Base-by-base conservation (phyloP, 306 rosid genomes). In the Lathyrus tuberosus region DNA sequence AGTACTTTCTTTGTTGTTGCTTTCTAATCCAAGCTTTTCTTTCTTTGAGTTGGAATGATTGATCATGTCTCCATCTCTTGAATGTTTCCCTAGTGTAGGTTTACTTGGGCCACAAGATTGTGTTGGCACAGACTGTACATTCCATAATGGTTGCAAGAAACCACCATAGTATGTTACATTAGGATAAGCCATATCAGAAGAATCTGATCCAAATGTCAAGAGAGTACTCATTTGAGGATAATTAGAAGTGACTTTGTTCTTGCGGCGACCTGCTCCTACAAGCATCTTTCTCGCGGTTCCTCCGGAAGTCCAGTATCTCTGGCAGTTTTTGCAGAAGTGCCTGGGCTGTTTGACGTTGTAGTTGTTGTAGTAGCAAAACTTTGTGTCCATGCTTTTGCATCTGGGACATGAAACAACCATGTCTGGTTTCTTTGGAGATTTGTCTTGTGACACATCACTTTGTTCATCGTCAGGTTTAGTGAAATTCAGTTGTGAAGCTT, bases 251-350 rank as follows among this genome's bases (percentile, higher is more conserved):
- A 17, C 85, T 63, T 92, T 92, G 87, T 87, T 89, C 85, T 87
- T 92, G 43, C 97, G 90, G 6, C 97, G 96, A 47, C 97, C 97
- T 10, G 97, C 95, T 0, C 96, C 97, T 1, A 92, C 89, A 0
- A 90, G 95, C 7, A 92, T 90, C 53, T 87, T 87, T 75, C 97
- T 82, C 89, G 87, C 89, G 48, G 84, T 87, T 38, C 97, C 97
- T 42, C 97, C 97, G 3, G 96, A 87, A 3, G 97, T 92, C 97
- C 97, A 92, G 65, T 92, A 92, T 75, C 98, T 86, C 63, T 86
- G 98, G 49, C 98, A 92, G 70, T 84, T 88, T 84, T 92, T 92
- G 76, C 98, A 92, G 81, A 92, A 92, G 72, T 92, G 90, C 8
- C 97, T 95, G 3, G 97, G 97, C 75, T 92, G 97, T 54, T 80